These are phyloP conservation scores for Aquanectria penicillioides DNA, from an alignment of 2,329 filamentous ascomycete species.

Conservation along the genomic window DNA sequence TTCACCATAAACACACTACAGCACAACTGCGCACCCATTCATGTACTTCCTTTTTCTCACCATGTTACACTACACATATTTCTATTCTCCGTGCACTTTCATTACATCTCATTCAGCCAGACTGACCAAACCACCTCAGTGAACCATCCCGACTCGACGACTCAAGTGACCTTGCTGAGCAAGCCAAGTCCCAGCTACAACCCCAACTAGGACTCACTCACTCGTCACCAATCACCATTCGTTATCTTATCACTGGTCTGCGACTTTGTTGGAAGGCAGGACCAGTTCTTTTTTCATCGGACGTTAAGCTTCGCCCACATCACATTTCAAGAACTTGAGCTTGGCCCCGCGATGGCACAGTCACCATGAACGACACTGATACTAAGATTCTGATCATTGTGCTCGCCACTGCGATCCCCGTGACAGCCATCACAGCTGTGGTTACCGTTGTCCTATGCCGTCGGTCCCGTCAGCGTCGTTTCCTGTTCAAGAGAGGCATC, in stretches of 20 bases:
- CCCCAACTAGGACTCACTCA: background rate
- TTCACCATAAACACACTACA: background rate
- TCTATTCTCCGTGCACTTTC: too few species aligned
- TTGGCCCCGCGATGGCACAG: slow-evolving; percentile 34
- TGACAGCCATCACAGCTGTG: slow-evolving; percentile 49
- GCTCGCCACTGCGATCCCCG: slow-evolving; percentile 61
- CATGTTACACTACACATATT: background rate
- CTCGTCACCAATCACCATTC: slow-evolving; percentile 16
- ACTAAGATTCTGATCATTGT: slow-evolving; percentile 59
- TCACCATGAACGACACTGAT: slow-evolving; percentile 39
- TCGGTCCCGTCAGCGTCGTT: slow-evolving; percentile 51
- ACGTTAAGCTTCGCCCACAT: background rate
- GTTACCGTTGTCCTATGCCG: slow-evolving; percentile 51
- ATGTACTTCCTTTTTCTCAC: background rate
- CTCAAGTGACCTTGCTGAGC: slow-evolving; percentile 16
- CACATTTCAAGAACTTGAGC: background rate
- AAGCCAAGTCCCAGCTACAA: background rate
- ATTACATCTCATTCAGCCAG: background rate
- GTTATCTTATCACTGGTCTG: slow-evolving; percentile 20
- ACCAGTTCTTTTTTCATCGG: slow-evolving; percentile 11
- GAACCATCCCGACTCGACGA: slow-evolving; percentile 4
- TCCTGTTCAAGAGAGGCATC: slow-evolving; percentile 62
- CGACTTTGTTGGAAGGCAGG: slow-evolving; percentile 25
- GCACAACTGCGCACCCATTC: background rate
- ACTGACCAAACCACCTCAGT: slow-evolving; percentile 14